A percentile compares a stretch with the other conserved stretches of the same genome.
phyloP scores from a whole-genome alignment of 495 filamentous ascomycete species.

The Annulohypoxylon maeteangense region DNA sequence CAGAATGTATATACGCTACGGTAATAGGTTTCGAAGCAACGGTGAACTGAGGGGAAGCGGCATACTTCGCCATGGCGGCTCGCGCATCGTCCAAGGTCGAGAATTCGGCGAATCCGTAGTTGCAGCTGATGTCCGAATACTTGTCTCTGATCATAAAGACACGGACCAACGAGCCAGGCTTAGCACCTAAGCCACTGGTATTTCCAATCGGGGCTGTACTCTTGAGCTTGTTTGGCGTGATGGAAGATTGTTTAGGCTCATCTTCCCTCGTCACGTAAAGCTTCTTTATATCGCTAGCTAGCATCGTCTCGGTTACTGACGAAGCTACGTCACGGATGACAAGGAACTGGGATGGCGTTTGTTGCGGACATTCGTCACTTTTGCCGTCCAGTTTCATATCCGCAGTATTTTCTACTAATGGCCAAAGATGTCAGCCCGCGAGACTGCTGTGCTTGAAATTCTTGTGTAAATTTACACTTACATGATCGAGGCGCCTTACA shows the following conservation, averaged over 20 bases:
- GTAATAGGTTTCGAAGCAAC: conserved; percentile 81
- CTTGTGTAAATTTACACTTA: conserved; percentile 53
- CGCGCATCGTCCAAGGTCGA: conserved; percentile 78
- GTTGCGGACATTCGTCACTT: conserved; percentile 81
- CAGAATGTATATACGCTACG: conserved; percentile 83
- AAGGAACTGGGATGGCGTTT: conserved; percentile 81
- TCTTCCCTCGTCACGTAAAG: conserved; percentile 70
- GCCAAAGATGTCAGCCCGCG: conserved; percentile 17
- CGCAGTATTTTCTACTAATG: conserved; percentile 43
- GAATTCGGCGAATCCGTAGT: conserved; percentile 92
- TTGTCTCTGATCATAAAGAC: conserved; percentile 83
- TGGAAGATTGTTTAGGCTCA: conserved; percentile 52
- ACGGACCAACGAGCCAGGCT: conserved; percentile 77
- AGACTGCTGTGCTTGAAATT: not conserved
- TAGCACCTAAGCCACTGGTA: conserved; percentile 75
- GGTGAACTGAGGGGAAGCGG: conserved; percentile 82
- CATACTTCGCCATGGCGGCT: conserved; percentile 78
- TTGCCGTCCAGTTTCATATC: conserved; percentile 70
- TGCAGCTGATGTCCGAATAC: conserved; percentile 79
- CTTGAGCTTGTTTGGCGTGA: conserved; percentile 66
- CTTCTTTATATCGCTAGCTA: conserved; percentile 83
- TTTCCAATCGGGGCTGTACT: conserved; percentile 80
- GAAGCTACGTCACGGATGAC: conserved; percentile 80
- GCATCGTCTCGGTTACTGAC: conserved; percentile 78
- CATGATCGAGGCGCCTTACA: conserved; percentile 77